Evolutionary conservation across 1,284 basidiomycete species (phyloP), one percentile per base, ranked within the genome.

Genomic region (Tylopilus orsonianus): DNA sequence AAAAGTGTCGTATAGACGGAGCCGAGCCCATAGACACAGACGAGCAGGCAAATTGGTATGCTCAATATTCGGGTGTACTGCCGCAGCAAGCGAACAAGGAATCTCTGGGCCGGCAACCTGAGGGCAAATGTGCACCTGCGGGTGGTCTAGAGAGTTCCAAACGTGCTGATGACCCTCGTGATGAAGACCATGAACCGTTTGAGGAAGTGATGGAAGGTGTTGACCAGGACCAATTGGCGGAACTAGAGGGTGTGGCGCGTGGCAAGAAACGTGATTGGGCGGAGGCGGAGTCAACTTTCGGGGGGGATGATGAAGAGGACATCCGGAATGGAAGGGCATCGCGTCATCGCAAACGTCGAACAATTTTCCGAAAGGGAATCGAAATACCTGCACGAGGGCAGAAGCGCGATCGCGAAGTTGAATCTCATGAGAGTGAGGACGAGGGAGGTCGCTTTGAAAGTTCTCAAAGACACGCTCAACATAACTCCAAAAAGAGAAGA

Each of bases 241-340:
- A 67, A 50, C 55, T 61, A 34, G 48, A 41, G 47, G 58, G 68
- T 18, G 59, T 66, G 46, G 57, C 62, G n/a, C 77, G 86, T 54
- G 87, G 87, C 23, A 85, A 78, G 72, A 90, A 90, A 68, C 78
- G 87, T 48, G 85, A 85, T 64, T 82, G 84, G 40, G 74, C 77
- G 13, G 86, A 88, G 58, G 83, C 82, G 45, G 86, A 78, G 6
- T 87, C 85, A 6, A 80, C 79, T 0, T 82, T 87, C 60, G 86
- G 79, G 39, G 80, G 76, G 35, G 85, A 86, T 58, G 85, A 83
- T n/a, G 72, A 77, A 56, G 54, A 68, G 49, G 64, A 70, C 18
- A 67, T 69, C 45, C 59, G 55, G 33, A 71, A 69, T 50, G 71
- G 69, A 43, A 68, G 65, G 42, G 55, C 50, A 49, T 55, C 65